Conservation (phyloP, 2,329 filamentous ascomycete species). For the Alternaria sp. region DNA sequence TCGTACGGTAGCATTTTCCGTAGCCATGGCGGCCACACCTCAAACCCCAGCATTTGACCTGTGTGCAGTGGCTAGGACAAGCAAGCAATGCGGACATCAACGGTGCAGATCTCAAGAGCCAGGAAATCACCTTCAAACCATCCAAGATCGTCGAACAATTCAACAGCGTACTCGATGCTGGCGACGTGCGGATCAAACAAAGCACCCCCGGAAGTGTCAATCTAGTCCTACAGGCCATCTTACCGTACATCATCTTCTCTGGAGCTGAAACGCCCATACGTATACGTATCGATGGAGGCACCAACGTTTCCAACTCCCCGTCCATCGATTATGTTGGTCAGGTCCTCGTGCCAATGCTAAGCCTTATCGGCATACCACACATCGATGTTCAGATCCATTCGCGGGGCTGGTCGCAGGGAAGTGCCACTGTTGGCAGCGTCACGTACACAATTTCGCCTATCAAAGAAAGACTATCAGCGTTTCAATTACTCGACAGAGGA, state of each 20-base stretch:
- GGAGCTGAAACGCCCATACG: conserved; percentile 22
- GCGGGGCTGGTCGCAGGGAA: conserved; percentile 63
- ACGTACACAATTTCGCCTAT: conserved; percentile 58
- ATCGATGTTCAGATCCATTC: conserved; percentile 53
- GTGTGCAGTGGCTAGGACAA: conserved; percentile 59
- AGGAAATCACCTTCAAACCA: conserved; percentile 49
- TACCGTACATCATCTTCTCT: conserved; percentile 63
- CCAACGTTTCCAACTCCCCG: conserved; percentile 63
- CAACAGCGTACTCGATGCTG: background rate
- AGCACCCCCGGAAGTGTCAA: conserved; percentile 59
- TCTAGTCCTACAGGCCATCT: conserved; percentile 64
- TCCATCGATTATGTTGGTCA: conserved; percentile 63
- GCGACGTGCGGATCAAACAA: conserved; percentile 46
- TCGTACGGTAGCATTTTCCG: background rate
- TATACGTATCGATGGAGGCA: conserved; percentile 62
- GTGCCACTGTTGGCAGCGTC: conserved; percentile 55
- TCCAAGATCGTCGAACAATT: background rate
- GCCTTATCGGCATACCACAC: conserved; percentile 57
- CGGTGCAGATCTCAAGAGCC: conserved; percentile 53
- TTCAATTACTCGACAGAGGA: conserved; percentile 43
- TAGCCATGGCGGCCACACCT: conserved; percentile 9
- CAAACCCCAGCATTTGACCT: conserved; percentile 60
- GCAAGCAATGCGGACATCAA: conserved; percentile 55
- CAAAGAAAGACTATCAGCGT: conserved; percentile 39
- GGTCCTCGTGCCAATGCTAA: conserved; percentile 62